Evolutionary conservation across 192 early-diverging fungal genomes (phyloP), one percentile per base, ranked within the genome.

Genomic region (Coemansia brasiliensis): DNA sequence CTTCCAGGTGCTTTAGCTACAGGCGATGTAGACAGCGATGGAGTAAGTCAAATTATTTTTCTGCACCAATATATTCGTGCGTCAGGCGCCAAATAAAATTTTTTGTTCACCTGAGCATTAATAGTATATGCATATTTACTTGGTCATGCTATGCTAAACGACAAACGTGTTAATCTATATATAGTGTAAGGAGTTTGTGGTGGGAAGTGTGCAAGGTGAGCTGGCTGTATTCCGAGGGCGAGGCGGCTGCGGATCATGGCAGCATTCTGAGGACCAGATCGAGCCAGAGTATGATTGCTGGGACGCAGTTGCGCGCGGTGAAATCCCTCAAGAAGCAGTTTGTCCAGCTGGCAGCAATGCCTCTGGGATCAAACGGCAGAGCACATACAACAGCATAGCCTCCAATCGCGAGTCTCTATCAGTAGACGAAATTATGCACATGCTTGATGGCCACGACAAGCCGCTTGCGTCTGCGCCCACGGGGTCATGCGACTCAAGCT

Each of bases 121-220:
- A 35, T 35, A 35, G 32, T 35, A 35, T 35, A 35, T 35, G 6
- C 32, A 35, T 35, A 35, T 35, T 35, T 35, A 7, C 32, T 35
- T 35, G 32, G 32, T 35, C 32, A 35, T 35, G 32, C 32, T 35
- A 7, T 35, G 32, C 32, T 35, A 35, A 35, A 35, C 10, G 32
- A 7, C 32, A 35, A 35, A 35, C 32, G 32, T 35, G 32, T 10
- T 2, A 35, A 29, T 29, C 27, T 29, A 29, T 35, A 2, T 35
- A n/a, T 79, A 79, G 75, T 79, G 75, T 53, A 80, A 80, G 8
- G 77, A 80, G 61, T 80, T 80, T 66, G 70, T 80, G 16, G 77
- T 80, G 38, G 77, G 77, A 3, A 80, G 67, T 39, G 70, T 73
- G 3, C 70, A 80, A 57, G 77, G 77, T 17, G 70, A 80, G 43